phyloP scores from a whole-genome alignment of 164 flowering plant species.

The Pachysandra terminalis region DNA sequence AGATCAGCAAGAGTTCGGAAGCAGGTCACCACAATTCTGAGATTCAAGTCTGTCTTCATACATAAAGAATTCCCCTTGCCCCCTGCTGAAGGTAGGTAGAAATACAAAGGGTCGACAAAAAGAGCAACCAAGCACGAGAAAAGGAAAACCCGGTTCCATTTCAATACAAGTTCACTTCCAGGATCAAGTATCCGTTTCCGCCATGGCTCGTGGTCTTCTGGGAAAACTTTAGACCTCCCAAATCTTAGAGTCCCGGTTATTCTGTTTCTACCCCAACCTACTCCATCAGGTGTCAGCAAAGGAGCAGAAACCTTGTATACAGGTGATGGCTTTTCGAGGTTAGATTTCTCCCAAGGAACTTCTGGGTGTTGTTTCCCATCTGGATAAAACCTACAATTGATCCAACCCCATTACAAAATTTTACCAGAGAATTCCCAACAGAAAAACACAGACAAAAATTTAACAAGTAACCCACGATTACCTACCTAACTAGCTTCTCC shows the following conservation, averaged over 20 bases:
- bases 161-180: constrained; percentile 63
- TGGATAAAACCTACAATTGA: constrained; percentile 50
- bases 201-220: constrained; percentile 52
- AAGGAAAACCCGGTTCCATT: constrained; percentile 78
- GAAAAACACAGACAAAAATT: not conserved
- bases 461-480: constrained; percentile 1
- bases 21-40: constrained; percentile 62
- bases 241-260: constrained; percentile 25
- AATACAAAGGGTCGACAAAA: constrained; percentile 80
- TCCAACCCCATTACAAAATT: constrained; percentile 8
- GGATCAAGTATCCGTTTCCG: constrained; percentile 68
- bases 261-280: constrained; percentile 22
- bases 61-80: constrained; percentile 34
- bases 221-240: constrained; percentile 45
- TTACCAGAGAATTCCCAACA: constrained; percentile 3
- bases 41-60: constrained; percentile 51
- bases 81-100: constrained; percentile 61
- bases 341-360: constrained; percentile 28
- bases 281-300: constrained; percentile 28
- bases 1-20: constrained; percentile 67
- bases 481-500: constrained; percentile 61
- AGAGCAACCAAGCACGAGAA: constrained; percentile 78
- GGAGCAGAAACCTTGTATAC: constrained; percentile 31
- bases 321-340: constrained; percentile 37
- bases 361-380: constrained; percentile 40